Base-by-base conservation (phyloP, 208 protist species). In the Wallacemonas collosoma region DNA sequence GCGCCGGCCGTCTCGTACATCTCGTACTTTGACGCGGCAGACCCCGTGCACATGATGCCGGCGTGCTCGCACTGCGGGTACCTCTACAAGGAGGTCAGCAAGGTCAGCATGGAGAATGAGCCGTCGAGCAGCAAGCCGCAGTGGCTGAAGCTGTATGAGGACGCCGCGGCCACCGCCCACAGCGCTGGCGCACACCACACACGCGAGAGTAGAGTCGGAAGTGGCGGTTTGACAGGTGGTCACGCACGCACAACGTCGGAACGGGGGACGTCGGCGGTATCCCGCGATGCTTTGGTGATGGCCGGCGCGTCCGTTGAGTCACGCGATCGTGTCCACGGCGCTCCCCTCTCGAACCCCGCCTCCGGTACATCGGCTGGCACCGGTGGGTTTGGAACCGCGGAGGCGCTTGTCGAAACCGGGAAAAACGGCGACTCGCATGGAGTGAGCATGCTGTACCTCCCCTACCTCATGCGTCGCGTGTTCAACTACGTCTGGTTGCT, bases 401-500 rank as follows among this genome's bases (percentile, higher is more conserved):
- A 65, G 41, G 36, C 12, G 2, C 26, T 53, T 11, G 39, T 35
- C 15, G 43, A 50, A 41, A 50, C 36, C 36, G 38, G 8, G 40
- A 26, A 5, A 8, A 41, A 14, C 60, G 60, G 43, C 17, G 60
- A 50, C 41, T 41, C 8, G 40, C 50, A 66, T 12, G 54, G 75
- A 3, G 66, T 86, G 3, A 83, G 82, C 15, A 73, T 92, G 54
- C 73, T 96, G 26, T 80, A 91, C 11, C 65, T 96, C 26, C 91
- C 91, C 15, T 90, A 77, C 79, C 48, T 93, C 9, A 85, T 96
- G 86, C 87, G 89, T 1, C 79, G 78, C 58, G 65, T 93, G 9
- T 94, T 93, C 61, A 88, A 94, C 70, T 93, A 93, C 63, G 55
- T 94, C 9, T 94, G 89, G 89, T 71, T 96, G 48, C 67, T 94